Evolutionary conservation across 1,139 yeast genomes (phyloP).

Genomic region (Taphrina flavorubra): DNA sequence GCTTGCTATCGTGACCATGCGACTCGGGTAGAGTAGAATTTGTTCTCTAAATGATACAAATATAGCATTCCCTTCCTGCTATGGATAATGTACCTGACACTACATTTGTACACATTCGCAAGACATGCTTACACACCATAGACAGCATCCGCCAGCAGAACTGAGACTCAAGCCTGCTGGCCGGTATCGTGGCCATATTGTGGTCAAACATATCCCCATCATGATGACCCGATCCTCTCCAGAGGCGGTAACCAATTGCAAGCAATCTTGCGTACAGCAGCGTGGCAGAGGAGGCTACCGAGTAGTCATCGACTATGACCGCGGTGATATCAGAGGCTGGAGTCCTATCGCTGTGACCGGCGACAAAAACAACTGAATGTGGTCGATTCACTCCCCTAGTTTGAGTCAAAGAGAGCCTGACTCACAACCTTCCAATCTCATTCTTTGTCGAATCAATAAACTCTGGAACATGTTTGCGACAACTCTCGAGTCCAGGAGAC

Average conservation of each 20-base stretch:
- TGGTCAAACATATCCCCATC: not conserved
- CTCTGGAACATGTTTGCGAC: conserved; percentile 14
- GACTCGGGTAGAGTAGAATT: no score
- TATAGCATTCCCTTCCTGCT: no score
- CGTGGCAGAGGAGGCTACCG: not conserved
- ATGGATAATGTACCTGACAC: no score
- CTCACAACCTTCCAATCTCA: no score
- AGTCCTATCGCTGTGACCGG: not conserved
- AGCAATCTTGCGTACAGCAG: not conserved
- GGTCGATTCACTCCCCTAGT: no score
- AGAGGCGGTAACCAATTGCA: not conserved
- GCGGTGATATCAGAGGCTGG: conserved; percentile 15
- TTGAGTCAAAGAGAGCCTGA: no score
- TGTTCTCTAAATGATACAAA: no score
- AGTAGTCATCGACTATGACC: conserved; percentile 8
- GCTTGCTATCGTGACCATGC: no score
- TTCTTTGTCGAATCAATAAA: not conserved
- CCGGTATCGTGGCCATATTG: conserved; percentile 3
- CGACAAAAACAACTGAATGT: not conserved
- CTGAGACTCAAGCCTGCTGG: not conserved
- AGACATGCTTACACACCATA: not conserved
- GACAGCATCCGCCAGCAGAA: not conserved
- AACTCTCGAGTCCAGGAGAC: conserved; percentile 18
- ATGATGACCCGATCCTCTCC: not conserved
- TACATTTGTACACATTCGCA: no score